A percentile compares a stretch with the other conserved stretches of the same genome.
phyloP scores from a whole-genome alignment of 257 asterid species.

The Solanum etuberosum region DNA sequence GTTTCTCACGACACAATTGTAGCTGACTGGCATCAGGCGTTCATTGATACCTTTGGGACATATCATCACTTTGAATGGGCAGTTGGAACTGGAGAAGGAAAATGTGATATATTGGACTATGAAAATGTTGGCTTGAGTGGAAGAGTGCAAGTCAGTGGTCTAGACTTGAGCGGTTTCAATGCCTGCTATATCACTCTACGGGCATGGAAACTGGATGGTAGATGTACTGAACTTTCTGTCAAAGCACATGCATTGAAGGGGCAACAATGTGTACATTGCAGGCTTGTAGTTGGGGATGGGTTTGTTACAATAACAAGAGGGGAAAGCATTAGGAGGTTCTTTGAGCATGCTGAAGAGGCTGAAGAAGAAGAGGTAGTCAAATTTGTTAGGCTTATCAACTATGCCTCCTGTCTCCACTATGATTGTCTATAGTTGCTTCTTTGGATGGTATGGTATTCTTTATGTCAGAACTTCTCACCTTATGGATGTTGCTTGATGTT shows the following conservation, averaged over 20 bases:
- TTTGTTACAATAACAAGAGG: constrained; percentile 72
- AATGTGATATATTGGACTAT: constrained; percentile 79
- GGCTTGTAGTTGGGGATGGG: constrained; percentile 95
- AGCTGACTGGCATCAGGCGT: constrained; percentile 90
- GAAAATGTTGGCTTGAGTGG: constrained; percentile 87
- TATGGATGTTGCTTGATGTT: not conserved
- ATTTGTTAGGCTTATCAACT: constrained; percentile 1
- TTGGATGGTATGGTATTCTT: not conserved
- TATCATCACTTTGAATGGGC: constrained; percentile 97
- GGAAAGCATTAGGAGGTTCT: constrained; percentile 68
- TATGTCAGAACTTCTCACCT: not conserved
- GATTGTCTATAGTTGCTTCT: not conserved
- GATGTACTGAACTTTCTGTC: constrained; percentile 71
- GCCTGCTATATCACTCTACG: constrained; percentile 90
- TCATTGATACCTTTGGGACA: constrained; percentile 58
- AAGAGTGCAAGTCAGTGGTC: constrained; percentile 74
- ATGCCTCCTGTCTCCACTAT: not conserved
- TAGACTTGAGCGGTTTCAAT: constrained; percentile 66
- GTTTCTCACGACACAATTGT: constrained; percentile 75
- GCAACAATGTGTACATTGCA: constrained; percentile 84
- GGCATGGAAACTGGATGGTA: constrained; percentile 86
- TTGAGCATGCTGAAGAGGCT: constrained; percentile 99
- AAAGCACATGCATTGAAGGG: constrained; percentile 97
- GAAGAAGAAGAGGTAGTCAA: constrained; percentile 97
- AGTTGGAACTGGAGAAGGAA: constrained; percentile 91